Percentiles rank a stretch among this genome's conserved stretches.
Evolutionary conservation across 352 stramenopile genomes (phyloP).

Genomic region (Pythium aquatile): DNA sequence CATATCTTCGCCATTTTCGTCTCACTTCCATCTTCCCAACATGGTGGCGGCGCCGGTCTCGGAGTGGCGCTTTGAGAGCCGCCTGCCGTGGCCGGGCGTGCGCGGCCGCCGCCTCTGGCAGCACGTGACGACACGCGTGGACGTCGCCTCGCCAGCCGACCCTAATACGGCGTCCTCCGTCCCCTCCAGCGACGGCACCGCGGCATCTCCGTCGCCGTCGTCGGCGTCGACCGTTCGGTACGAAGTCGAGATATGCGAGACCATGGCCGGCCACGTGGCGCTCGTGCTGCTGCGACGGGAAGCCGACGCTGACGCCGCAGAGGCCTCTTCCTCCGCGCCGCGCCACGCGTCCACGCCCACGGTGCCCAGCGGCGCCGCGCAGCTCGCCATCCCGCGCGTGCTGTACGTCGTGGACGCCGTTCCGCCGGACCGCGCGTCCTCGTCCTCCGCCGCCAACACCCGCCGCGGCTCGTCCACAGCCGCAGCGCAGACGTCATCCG

Average conservation of each 20-base stretch:
- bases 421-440: slow-evolving; percentile 37
- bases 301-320: not conserved
- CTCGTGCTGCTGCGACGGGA: slow-evolving; percentile 47
- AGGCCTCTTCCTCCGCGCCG: not conserved
- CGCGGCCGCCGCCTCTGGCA: slow-evolving; percentile 40
- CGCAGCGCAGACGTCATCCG: slow-evolving; percentile 1
- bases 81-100: slow-evolving; percentile 49
- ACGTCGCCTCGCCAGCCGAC: not conserved
- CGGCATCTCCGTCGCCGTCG: not conserved
- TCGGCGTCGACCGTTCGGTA: slow-evolving; percentile 25
- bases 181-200: slow-evolving; percentile 7
- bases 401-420: slow-evolving; percentile 79
- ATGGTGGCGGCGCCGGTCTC: slow-evolving; percentile 14
- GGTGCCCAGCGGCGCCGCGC: slow-evolving; percentile 5
- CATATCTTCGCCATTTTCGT: not conserved
- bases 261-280: slow-evolving; percentile 53
- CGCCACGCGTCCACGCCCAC: slow-evolving; percentile 9
- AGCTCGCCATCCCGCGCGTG: slow-evolving; percentile 37
- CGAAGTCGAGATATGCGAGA: slow-evolving; percentile 55
- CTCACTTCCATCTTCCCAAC: not conserved
- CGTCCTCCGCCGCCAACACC: not conserved
- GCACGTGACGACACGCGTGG: slow-evolving; percentile 9
- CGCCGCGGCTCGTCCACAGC: slow-evolving; percentile 7
- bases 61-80: slow-evolving; percentile 31
- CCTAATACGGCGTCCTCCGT: not conserved